Percentiles rank a stretch among this genome's conserved stretches.
phyloP scores from a whole-genome alignment of 805 yeast genomes.

The Hanseniaspora lindneri region DNA sequence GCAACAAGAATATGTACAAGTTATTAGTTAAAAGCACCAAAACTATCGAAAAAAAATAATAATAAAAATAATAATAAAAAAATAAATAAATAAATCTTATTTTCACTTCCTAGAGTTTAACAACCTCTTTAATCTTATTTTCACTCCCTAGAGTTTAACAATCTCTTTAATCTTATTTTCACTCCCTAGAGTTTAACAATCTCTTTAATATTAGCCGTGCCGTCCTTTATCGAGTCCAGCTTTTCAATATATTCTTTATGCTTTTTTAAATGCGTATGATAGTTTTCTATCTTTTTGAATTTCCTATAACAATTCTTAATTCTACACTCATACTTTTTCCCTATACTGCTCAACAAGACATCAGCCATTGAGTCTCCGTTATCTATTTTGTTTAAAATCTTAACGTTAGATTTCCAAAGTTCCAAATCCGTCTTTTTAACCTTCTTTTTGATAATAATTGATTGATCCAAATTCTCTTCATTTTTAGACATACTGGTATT shows the following conservation, averaged over 20 bases:
- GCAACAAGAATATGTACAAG: too few species aligned
- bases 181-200: too few species aligned
- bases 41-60: too few species aligned
- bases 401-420: slow-evolving; percentile 22
- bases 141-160: background rate
- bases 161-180: background rate
- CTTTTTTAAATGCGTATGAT: slow-evolving; percentile 26
- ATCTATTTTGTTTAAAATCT: slow-evolving; percentile 23
- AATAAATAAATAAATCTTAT: background rate
- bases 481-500: too few species aligned
- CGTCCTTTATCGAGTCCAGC: slow-evolving; percentile 19
- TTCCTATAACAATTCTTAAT: slow-evolving; percentile 41
- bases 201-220: background rate
- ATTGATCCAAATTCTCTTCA: too few species aligned
- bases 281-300: slow-evolving; percentile 35
- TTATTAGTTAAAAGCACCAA: too few species aligned
- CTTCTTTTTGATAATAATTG: background rate
- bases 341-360: slow-evolving; percentile 28
- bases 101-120: background rate
- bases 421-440: slow-evolving; percentile 18
- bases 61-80: too few species aligned
- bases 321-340: slow-evolving; percentile 37
- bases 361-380: slow-evolving; percentile 25
- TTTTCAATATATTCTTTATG: slow-evolving; percentile 29
- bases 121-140: background rate